Evolutionary conservation across 169 alveolate genomes (phyloP), one percentile per base, ranked within the genome.

Genomic region (Plasmodium berghei): DNA sequence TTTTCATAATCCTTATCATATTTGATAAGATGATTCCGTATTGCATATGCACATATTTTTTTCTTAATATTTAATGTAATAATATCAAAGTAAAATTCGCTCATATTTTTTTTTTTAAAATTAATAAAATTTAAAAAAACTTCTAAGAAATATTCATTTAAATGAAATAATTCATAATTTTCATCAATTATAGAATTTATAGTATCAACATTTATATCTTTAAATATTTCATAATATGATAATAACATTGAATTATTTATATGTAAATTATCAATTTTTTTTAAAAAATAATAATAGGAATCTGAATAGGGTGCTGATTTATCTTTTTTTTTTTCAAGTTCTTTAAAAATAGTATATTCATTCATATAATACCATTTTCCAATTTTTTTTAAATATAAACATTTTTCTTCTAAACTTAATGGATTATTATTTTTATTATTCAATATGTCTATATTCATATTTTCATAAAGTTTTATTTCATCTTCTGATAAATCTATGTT

Each of bases 101-200:
- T 14, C 9, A 5, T 28, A 18, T 86, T 86, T 8, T 54, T 18
- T 40, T 70, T 70, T 24, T 86, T 86, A 54, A 56, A 48, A 59
- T 61, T 56, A 9, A 86, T 45, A 0, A 72, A 14, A 24, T 72
- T 45, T 1, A 86, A 45, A 20, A 86, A 86, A 1, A 58, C 58
- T 18, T 86, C 80, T 16, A 86, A 10, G 14, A 86, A 86, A 59
- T 71, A 86, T 0, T 86, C 91, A 34, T 61, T 58, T n/a, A 86
- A 12, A 1, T 70, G 49, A n/a, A 86, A 86, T 1, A 52, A 8
- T 9, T 86, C 87, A 54, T 86, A 86, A 12, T 55, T 1, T 46
- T 86, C 87, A 86, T 66, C 28, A 12, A 86, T 86, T 9, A 62
- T 12, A 3, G 18, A 9, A 16, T 86, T 86, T 5, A 71, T 2